Evolutionary conservation across 768 basidiomycete genomes (phyloP).

Genomic region (Boletus barrowsii): DNA sequence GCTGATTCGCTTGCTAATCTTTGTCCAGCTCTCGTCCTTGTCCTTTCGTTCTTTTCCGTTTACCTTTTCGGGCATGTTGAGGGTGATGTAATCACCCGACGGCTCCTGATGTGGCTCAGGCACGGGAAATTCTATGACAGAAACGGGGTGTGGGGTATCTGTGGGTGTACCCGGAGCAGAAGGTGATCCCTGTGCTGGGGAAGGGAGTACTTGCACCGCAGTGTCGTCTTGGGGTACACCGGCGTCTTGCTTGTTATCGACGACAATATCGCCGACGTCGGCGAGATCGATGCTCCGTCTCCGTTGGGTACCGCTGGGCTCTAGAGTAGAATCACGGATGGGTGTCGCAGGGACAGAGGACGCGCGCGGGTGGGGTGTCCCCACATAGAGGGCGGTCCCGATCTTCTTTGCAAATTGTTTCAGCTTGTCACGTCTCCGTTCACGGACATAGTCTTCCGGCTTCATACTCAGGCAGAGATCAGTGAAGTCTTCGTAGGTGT

Average conservation of each 20-base stretch:
- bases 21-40: slow-evolving; percentile 56
- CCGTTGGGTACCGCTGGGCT: slow-evolving; percentile 25
- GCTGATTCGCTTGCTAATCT: slow-evolving; percentile 61
- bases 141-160: slow-evolving; percentile 5
- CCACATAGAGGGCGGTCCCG: slow-evolving; percentile 24
- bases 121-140: slow-evolving; percentile 1
- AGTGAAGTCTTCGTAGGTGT: slow-evolving; percentile 79
- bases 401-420: slow-evolving; percentile 70
- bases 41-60: slow-evolving; percentile 37
- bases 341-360: slow-evolving; percentile 56
- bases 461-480: slow-evolving; percentile 90
- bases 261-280: slow-evolving; percentile 19
- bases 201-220: background rate
- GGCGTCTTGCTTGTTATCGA: background rate
- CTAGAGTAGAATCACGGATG: slow-evolving; percentile 26
- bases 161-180: slow-evolving; percentile 16
- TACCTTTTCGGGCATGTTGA: slow-evolving; percentile 32
- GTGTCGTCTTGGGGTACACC: slow-evolving; percentile 3
- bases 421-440: slow-evolving; percentile 74
- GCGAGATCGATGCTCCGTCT: slow-evolving; percentile 32
- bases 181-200: slow-evolving; percentile 7
- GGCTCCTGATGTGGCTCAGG: slow-evolving; percentile 3
- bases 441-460: slow-evolving; percentile 70
- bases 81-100: slow-evolving; percentile 35
- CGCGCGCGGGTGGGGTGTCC: slow-evolving; percentile 42